Conservation (phyloP, 352 stramenopile genomes). For the Globisporangium mamillatum region DNA sequence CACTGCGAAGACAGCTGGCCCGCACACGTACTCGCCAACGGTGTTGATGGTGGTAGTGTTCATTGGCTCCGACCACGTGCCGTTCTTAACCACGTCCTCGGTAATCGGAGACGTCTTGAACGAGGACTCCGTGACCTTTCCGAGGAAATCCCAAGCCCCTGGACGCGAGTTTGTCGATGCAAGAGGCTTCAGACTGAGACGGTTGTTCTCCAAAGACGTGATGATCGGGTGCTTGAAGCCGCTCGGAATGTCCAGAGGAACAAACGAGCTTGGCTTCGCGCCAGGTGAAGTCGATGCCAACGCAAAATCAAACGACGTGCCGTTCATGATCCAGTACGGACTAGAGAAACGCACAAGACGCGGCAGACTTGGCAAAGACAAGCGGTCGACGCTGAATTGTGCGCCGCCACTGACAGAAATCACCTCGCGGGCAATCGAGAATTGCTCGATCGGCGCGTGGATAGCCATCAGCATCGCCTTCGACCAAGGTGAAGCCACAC, state of each 20-base stretch:
- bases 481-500: constrained; percentile 55
- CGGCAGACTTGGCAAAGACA: constrained; percentile 62
- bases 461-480: constrained; percentile 86
- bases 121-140: constrained; percentile 47
- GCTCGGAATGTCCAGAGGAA: constrained; percentile 36
- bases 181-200: constrained; percentile 68
- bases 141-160: constrained; percentile 52
- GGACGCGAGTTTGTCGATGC: constrained; percentile 44
- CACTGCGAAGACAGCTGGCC: constrained; percentile 70
- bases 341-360: constrained; percentile 80
- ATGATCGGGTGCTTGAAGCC: constrained; percentile 70
- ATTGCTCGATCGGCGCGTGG: constrained; percentile 66
- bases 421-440: constrained; percentile 62
- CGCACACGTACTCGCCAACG: constrained; percentile 69
- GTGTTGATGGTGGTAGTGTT: constrained; percentile 88
- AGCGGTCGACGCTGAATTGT: constrained; percentile 69
- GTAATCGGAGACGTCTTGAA: constrained; percentile 48
- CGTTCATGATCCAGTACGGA: constrained; percentile 86
- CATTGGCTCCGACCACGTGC: constrained; percentile 75
- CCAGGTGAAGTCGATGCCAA: constrained; percentile 55
- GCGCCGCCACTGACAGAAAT: constrained; percentile 51
- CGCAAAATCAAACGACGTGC: constrained; percentile 66
- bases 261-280: constrained; percentile 45
- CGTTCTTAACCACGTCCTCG: constrained; percentile 61
- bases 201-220: constrained; percentile 51